Base-by-base conservation (phyloP, 2,329 filamentous ascomycete species). In the Aspergillus felis region DNA sequence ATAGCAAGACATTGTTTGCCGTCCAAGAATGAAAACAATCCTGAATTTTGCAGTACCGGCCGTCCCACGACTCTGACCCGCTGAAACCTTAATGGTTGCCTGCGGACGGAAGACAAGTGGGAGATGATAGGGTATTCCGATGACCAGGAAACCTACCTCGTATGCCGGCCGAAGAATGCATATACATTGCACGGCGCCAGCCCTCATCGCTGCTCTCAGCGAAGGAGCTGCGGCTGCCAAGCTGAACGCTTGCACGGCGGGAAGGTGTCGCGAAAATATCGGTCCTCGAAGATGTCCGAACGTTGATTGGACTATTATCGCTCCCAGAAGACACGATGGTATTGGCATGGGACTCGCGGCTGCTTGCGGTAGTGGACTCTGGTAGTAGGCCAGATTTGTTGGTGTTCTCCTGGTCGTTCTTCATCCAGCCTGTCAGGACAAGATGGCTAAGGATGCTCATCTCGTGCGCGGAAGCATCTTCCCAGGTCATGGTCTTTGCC, bases 101-200 rank as follows among this genome's bases (percentile, higher is more conserved):
- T n/a, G 54, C 41, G 6, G 59, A 59, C n/a, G 57, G 57, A 41
- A 66, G 50, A 29, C 61, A 62, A 52, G 56, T 61, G 12, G 66
- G 66, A 20, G 66, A 65, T 3, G 66, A 68, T 50, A 63, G 51
- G 27, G 65, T 66, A 51, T 60, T 63, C 12, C 65, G 60, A 53
- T 67, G 64, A 4, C 57, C 58, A 24, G 50, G 49, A n/a, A 55
- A 44, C 2, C 60, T 32, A 24, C 54, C 53, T 20, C 53, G 54
- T 4, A 48, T 29, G 28, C 54, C 57, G 4, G 17, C 22, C 7
- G 54, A 42, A 12, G 62, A 60, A n/a, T 54, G 50, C 14, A 64
- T 24, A 17, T 61, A 53, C 3, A 64, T 22, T 32, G 53, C 60
- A 24, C 60, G 57, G 24, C 54, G 54, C 61, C 61, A 64, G 42